A percentile compares a stretch with the other conserved stretches of the same genome.
Conservation (phyloP, 495 filamentous ascomycete genomes). For the Aspergillus panamensis region DNA sequence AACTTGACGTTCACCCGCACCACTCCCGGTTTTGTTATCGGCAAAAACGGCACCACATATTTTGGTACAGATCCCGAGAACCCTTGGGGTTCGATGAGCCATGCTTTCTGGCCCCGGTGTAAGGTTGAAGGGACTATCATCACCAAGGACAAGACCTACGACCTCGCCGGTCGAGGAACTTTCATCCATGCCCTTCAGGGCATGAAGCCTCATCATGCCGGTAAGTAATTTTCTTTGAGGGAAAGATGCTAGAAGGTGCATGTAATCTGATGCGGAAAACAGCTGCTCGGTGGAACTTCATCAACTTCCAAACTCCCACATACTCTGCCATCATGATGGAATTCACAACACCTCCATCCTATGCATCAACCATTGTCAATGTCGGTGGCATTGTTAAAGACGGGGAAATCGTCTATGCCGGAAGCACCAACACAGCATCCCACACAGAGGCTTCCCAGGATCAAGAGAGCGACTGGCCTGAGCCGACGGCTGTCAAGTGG, state of each 20-base stretch:
- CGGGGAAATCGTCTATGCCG: constrained; percentile 72
- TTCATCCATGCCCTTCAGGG: constrained; percentile 85
- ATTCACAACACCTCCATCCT: constrained; percentile 91
- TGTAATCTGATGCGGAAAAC: neutral
- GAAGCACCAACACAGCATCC: constrained; percentile 54
- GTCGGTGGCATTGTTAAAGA: constrained; percentile 81
- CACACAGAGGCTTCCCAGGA: constrained; percentile 70
- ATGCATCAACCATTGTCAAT: constrained; percentile 81
- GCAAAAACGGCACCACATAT: constrained; percentile 78
- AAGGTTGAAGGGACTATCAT: constrained; percentile 75
- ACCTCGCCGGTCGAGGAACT: constrained; percentile 74
- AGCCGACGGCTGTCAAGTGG: constrained; percentile 71
- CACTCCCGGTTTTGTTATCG: constrained; percentile 79
- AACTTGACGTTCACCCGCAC: constrained; percentile 74
- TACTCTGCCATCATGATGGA: constrained; percentile 93
- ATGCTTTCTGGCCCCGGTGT: constrained; percentile 90
- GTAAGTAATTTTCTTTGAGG: constrained; percentile 38
- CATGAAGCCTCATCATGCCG: constrained; percentile 98
- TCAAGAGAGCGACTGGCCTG: constrained; percentile 80
- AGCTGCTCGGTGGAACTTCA: constrained; percentile 92
- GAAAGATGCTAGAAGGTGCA: constrained; percentile 9
- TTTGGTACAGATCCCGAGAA: constrained; percentile 80
- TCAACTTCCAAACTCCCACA: constrained; percentile 82
- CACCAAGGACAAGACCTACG: constrained; percentile 76
- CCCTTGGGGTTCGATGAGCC: constrained; percentile 90